Evolutionary conservation across 495 filamentous ascomycete genomes (phyloP), one percentile per base, ranked within the genome.

Genomic region (Penicillium odoratum): DNA sequence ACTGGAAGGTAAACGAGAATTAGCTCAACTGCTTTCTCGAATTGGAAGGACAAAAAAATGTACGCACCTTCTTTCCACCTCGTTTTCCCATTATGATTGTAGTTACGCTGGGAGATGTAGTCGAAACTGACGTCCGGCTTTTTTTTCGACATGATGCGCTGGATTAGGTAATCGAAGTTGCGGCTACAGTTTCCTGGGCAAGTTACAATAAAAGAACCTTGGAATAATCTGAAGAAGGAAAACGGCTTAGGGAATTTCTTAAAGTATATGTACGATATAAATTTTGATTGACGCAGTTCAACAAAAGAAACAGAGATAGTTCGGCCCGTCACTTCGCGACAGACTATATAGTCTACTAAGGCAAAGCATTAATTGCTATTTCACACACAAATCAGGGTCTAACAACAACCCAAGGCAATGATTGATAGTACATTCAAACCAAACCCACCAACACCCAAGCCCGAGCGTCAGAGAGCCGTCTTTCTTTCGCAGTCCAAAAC

Each of bases 391-490:
- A 64, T 59, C 64, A 63, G 65, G 65, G 65, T 68, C 60, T 66
- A 68, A 64, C 46, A 55, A 60, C 59, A 68, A 65, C 63, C 65
- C 65, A 67, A 59, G 65, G 65, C 67, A 69, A 69, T 69, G 67
- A 69, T 65, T 69, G 67, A 69, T 69, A 69, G 62, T 69, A 69
- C 67, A 69, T 68, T 69, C 67, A 69, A 69, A 69, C 65, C 49
- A 61, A 56, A 51, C 36, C 60, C 56, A 60, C 50, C 47, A 40
- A 46, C 34, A 38, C 38, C 34, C 51, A 56, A 31, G 36, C 40
- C 48, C 18, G 28, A 49, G 40, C 29, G 50, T 60, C 34, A 52
- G 51, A 51, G 47, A 53, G 61, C 51, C 42, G 54, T 69, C 61
- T 65, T 63, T 64, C 56, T 64, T 58, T 60, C 64, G 61, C 63